Evolutionary conservation across 495 filamentous ascomycete genomes (phyloP).

Genomic region (Neurospora terricola): DNA sequence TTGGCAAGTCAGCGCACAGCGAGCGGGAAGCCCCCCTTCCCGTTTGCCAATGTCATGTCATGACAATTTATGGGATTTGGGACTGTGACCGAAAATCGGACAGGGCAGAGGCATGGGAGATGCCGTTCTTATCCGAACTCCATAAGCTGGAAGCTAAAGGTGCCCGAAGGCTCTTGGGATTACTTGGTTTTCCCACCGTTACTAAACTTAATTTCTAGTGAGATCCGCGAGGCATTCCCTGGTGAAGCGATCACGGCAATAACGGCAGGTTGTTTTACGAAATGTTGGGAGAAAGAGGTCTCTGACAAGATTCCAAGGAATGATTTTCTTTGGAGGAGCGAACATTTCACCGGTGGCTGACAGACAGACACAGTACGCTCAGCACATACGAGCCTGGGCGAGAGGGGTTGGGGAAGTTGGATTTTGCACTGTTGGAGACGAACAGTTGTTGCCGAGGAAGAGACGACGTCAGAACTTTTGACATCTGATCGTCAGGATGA

Average conservation of each 20-base stretch:
- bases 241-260: neutral
- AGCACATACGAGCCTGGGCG: neutral
- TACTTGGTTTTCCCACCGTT: neutral
- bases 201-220: neutral
- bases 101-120: neutral
- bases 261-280: neutral
- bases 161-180: neutral
- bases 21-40: neutral
- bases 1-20: neutral
- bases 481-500: neutral
- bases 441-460: neutral
- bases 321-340: neutral
- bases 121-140: neutral
- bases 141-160: neutral
- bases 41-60: neutral
- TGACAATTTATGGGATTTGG: neutral
- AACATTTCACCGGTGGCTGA: neutral
- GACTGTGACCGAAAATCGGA: neutral
- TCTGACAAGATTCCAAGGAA: neutral
- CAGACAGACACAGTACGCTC: neutral
- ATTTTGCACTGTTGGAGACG: neutral
- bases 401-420: neutral
- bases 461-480: neutral
- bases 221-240: neutral
- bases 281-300: neutral